Evolutionary conservation across 345 rosid genomes (phyloP).

Genomic region (Boechera retrofracta): DNA sequence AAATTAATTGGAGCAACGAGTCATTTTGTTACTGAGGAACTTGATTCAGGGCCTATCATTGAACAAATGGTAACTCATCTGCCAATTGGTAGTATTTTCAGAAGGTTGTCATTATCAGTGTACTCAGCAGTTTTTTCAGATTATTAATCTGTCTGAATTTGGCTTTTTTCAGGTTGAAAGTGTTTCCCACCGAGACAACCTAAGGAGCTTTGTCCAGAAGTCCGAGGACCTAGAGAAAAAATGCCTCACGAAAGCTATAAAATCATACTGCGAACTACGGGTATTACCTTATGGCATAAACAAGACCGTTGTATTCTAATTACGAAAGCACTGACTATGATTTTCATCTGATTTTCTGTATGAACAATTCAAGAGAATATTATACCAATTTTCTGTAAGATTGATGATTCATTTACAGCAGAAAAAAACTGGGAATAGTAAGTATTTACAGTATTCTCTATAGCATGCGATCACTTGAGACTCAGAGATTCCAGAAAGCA

Average conservation of each 20-base stretch:
- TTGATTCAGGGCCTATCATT: slow-evolving; percentile 92
- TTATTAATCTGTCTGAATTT: slow-evolving; percentile 1
- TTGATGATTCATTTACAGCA: slow-evolving; percentile 32
- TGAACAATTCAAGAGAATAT: slow-evolving; percentile 11
- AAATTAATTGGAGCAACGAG: slow-evolving; percentile 92
- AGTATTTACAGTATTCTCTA: slow-evolving; percentile 32
- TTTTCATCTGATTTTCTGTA: slow-evolving; percentile 33
- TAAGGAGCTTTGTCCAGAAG: slow-evolving; percentile 81
- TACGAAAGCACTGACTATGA: slow-evolving; percentile 52
- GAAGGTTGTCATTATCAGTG: not conserved
- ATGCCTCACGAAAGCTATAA: slow-evolving; percentile 82
- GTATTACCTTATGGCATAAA: slow-evolving; percentile 72
- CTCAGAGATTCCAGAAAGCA: slow-evolving; percentile 57
- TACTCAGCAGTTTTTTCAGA: slow-evolving; percentile 20
- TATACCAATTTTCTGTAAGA: slow-evolving; percentile 26
- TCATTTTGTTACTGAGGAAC: slow-evolving; percentile 95
- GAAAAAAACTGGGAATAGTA: slow-evolving; percentile 27
- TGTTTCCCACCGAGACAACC: slow-evolving; percentile 85
- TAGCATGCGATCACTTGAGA: slow-evolving; percentile 35
- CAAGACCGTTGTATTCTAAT: slow-evolving; percentile 84
- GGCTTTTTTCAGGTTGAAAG: slow-evolving; percentile 79
- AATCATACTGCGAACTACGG: slow-evolving; percentile 82
- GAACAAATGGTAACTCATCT: slow-evolving; percentile 78
- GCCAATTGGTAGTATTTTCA: slow-evolving; percentile 2
- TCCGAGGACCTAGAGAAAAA: slow-evolving; percentile 92